Evolutionary conservation across 192 early-diverging fungal species (phyloP), one percentile per base, ranked within the genome.

Genomic region (Coemansia javaensis): DNA sequence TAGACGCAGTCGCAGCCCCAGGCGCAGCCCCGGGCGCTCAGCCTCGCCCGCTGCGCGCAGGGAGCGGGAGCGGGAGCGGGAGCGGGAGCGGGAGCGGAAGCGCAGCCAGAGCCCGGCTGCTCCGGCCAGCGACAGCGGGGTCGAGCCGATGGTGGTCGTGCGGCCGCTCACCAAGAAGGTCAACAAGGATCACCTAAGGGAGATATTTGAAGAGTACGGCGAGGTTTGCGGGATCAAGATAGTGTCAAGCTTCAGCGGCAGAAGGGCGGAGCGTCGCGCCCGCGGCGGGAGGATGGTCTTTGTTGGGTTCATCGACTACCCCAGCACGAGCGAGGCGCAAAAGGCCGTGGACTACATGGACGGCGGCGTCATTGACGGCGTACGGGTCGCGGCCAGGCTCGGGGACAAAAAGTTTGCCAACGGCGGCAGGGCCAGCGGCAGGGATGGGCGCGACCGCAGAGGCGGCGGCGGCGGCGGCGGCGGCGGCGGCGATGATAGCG

Each of bases 311-410:
- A 15, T 27, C 10, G 44, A 22, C 2, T 65, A 41, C 20, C 11
- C 40, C 4, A 34, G 51, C 4, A 5, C 32, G 18, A 54, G 43
- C 13, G 28, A n/a, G 0, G 56, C 48, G 8, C 40, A 52, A 10
- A 46, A 57, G 33, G 59, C 66, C 3, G 20, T 18, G 16, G 66
- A 69, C 12, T 44, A 62, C 25, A 62, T 69, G 66, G 47, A 69
- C 18, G 66, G 66, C 14, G 66, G 44, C 11, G 35, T 52, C 44
- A 57, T 69, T 32, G 50, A 49, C 17, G 31, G 31, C 7, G 36
- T n/a, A 2, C 51, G 17, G 12, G 31, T 69, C 12, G 10, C 37
- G 15, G 53, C 40, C 4, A 22, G 27, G 21, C 23, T 39, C n/a
- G 64, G 31, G 14, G 28, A 40, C 28, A 44, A 34, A 18, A 40